A percentile compares a stretch with the other conserved stretches of the same genome.
Conservation (phyloP, 1,284 basidiomycete species). For the Agaricales sp. region DNA sequence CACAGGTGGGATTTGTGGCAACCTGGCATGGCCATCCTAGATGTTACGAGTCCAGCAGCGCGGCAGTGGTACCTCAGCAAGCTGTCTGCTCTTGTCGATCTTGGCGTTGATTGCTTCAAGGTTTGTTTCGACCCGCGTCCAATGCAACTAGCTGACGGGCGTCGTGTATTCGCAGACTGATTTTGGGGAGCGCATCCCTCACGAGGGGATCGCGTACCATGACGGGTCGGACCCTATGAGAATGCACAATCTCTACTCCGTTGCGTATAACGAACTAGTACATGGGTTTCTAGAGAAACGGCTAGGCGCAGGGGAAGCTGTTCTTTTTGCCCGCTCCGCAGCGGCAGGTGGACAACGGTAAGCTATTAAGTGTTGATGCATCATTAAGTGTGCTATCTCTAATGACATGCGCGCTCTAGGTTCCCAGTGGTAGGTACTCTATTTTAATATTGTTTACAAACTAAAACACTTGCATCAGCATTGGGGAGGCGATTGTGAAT, state of each 20-base stretch:
- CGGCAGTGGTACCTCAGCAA: slow-evolving; percentile 57
- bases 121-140: slow-evolving; percentile 19
- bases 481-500: slow-evolving; percentile 75
- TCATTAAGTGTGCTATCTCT: neutral
- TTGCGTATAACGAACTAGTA: slow-evolving; percentile 62
- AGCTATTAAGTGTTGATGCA: slow-evolving; percentile 12
- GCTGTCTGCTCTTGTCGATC: slow-evolving; percentile 48
- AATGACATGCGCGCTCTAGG: neutral
- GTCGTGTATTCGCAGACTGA: slow-evolving; percentile 8
- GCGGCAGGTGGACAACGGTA: slow-evolving; percentile 61
- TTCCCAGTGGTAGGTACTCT: slow-evolving; percentile 11
- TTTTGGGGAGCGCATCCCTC: slow-evolving; percentile 40
- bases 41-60: slow-evolving; percentile 64
- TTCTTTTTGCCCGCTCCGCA: slow-evolving; percentile 59
- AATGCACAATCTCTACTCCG: slow-evolving; percentile 58
- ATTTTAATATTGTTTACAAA: neutral
- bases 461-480: slow-evolving; percentile 31
- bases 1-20: slow-evolving; percentile 65
- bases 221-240: slow-evolving; percentile 63
- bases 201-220: slow-evolving; percentile 48
- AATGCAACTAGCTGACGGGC: neutral
- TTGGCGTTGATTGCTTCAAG: slow-evolving; percentile 67
- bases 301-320: slow-evolving; percentile 55
- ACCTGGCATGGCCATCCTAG: slow-evolving; percentile 58
- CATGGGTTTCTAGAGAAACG: slow-evolving; percentile 49